phyloP scores from a whole-genome alignment of 1,284 basidiomycete species.

The Cutaneotrichosporon sp. region DNA sequence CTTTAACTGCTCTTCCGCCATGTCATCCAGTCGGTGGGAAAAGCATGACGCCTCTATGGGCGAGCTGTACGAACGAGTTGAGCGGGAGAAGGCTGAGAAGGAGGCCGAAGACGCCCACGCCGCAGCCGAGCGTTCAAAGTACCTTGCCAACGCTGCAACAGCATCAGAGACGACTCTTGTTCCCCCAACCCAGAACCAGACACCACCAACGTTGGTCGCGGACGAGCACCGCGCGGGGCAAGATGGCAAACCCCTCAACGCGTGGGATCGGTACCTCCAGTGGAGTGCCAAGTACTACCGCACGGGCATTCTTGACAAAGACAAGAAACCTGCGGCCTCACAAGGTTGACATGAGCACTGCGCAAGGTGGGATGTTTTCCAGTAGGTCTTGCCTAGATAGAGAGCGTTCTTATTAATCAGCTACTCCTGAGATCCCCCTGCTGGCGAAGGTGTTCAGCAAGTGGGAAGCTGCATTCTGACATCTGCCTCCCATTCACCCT shows the following conservation, averaged over 20 bases:
- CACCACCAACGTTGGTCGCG: not conserved
- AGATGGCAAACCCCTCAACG: not conserved
- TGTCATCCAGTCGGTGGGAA: not conserved
- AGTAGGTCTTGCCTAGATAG: no score
- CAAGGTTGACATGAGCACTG: no score
- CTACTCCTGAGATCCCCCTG: no score
- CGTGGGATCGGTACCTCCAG: not conserved
- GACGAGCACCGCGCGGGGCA: not conserved
- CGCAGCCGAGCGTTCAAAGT: not conserved
- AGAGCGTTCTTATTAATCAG: no score
- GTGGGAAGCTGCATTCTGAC: no score
- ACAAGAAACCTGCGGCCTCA: no score
- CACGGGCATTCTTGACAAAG: not conserved
- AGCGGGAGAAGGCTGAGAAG: slow-evolving; percentile 1
- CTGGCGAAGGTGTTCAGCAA: no score
- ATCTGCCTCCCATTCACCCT: no score
- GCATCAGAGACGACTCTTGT: not conserved
- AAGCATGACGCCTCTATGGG: slow-evolving; percentile 1
- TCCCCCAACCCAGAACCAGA: not conserved
- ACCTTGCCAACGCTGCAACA: not conserved
- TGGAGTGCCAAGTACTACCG: slow-evolving; percentile 1
- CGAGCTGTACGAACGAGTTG: slow-evolving; percentile 2
- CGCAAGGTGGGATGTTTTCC: no score
- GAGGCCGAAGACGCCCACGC: not conserved
- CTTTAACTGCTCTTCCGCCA: not conserved